phyloP scores from a whole-genome alignment of 2,329 filamentous ascomycete species.

The Chaetomium sp. region DNA sequence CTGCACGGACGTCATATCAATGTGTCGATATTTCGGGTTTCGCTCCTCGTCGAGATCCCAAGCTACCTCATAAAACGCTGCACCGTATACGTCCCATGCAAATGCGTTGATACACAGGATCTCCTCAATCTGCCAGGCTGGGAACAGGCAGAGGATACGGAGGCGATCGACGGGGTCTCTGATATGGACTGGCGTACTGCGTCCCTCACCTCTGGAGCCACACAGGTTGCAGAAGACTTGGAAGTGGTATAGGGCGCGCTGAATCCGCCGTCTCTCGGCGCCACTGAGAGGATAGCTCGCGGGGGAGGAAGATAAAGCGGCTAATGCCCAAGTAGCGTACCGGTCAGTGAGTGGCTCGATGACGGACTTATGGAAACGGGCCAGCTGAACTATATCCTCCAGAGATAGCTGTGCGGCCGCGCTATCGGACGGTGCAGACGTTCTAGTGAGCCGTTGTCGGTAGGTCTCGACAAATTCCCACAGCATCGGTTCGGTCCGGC shows the following conservation, averaged over 20 bases:
- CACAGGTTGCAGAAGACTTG: slow-evolving; percentile 14
- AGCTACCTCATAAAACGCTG: slow-evolving; percentile 11
- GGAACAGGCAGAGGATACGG: slow-evolving; percentile 14
- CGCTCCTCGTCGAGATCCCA: slow-evolving; percentile 16
- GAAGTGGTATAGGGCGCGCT: slow-evolving; percentile 5
- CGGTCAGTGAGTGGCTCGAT: slow-evolving; percentile 27
- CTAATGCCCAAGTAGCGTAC: slow-evolving; percentile 26
- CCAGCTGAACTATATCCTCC: slow-evolving; percentile 20
- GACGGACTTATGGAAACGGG: slow-evolving; percentile 22
- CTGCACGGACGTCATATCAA: background rate
- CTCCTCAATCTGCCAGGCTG: slow-evolving; percentile 24
- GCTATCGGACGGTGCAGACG: background rate
- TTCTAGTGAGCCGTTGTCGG: background rate
- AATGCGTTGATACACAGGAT: slow-evolving; percentile 23
- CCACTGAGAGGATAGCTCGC: slow-evolving; percentile 2
- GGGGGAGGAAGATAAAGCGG: slow-evolving; percentile 11
- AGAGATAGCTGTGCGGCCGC: background rate
- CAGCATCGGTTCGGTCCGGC: background rate
- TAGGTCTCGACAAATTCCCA: background rate
- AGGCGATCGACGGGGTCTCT: background rate
- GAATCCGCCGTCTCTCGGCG: slow-evolving; percentile 14
- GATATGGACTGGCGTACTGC: background rate
- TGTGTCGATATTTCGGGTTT: slow-evolving; percentile 1
- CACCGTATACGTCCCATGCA: slow-evolving; percentile 2
- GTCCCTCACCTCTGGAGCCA: background rate